Conservation (phyloP, 1,284 basidiomycete species). For the Phenoliferia sp. region DNA sequence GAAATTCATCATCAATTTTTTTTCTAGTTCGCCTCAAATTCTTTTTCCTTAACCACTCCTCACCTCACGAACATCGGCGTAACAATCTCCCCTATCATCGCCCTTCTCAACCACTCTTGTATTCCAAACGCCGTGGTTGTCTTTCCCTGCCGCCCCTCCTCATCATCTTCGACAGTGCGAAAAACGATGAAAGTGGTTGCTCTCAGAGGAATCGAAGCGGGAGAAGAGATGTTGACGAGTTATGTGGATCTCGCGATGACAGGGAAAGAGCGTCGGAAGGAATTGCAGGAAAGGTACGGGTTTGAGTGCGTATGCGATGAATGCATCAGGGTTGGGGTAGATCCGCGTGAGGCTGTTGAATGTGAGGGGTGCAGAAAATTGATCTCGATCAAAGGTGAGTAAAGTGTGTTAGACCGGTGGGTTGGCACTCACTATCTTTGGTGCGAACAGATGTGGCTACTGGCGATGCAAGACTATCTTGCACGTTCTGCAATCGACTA, state of each 20-base stretch:
- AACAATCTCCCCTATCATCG: slow-evolving; percentile 67
- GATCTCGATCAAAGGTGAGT: slow-evolving; percentile 46
- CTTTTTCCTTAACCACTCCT: slow-evolving; percentile 74
- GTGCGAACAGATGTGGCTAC: background rate
- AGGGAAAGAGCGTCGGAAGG: slow-evolving; percentile 52
- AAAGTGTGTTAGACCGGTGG: background rate
- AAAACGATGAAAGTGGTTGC: slow-evolving; percentile 64
- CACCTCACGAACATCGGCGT: slow-evolving; percentile 72
- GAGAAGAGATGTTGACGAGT: slow-evolving; percentile 72
- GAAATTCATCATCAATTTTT: slow-evolving; percentile 44
- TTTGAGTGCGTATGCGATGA: slow-evolving; percentile 62
- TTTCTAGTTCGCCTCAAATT: slow-evolving; percentile 74
- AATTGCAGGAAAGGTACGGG: slow-evolving; percentile 67
- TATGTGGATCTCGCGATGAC: slow-evolving; percentile 83
- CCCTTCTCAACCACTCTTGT: slow-evolving; percentile 87
- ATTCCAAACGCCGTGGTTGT: slow-evolving; percentile 84
- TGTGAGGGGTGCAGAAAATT: slow-evolving; percentile 48
- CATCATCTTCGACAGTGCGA: slow-evolving; percentile 48
- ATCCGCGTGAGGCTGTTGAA: slow-evolving; percentile 63
- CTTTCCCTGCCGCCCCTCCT: slow-evolving; percentile 59
- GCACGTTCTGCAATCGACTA: background rate
- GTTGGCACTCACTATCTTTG: background rate
- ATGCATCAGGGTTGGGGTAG: slow-evolving; percentile 43
- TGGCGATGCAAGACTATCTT: background rate
- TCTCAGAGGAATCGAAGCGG: slow-evolving; percentile 56